Conservation (phyloP, 2,329 filamentous ascomycete species). For the Aaosphaeria arxii region DNA sequence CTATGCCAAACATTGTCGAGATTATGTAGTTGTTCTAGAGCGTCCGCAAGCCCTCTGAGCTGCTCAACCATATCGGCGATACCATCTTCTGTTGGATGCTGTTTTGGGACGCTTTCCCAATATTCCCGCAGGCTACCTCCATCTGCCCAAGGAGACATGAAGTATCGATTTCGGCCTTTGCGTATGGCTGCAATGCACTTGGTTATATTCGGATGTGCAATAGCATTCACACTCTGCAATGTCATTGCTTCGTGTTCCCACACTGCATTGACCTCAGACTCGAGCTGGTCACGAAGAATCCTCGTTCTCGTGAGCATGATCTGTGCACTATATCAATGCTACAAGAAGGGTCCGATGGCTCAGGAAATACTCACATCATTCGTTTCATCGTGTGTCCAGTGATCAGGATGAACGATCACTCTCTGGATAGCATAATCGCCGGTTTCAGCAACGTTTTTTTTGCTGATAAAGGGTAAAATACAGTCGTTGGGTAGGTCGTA, state of each 20-base stretch:
- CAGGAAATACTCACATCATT: constrained; percentile 3
- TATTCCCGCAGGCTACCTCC: constrained; percentile 10
- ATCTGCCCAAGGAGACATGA: constrained; percentile 21
- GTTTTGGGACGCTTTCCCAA: constrained; percentile 7
- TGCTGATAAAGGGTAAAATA: constrained; percentile 10
- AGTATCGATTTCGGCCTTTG: constrained; percentile 11
- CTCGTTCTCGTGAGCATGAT: not conserved
- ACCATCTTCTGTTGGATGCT: not conserved
- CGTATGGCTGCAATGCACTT: constrained; percentile 11
- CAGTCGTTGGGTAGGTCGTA: constrained; percentile 5
- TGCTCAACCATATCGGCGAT: constrained; percentile 6
- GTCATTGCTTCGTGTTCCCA: constrained; percentile 12
- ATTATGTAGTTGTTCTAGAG: constrained; percentile 10
- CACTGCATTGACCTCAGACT: constrained; percentile 1
- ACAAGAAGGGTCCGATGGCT: not conserved
- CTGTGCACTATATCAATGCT: not conserved
- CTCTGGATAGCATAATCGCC: constrained; percentile 8
- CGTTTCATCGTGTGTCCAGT: constrained; percentile 1
- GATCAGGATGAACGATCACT: constrained; percentile 6
- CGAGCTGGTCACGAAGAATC: constrained; percentile 5
- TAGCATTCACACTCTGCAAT: constrained; percentile 6
- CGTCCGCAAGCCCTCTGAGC: constrained; percentile 12
- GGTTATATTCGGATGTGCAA: constrained; percentile 11
- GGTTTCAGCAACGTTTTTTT: not conserved
- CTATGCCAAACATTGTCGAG: not conserved